Percentiles rank a stretch among this genome's conserved stretches.
Evolutionary conservation across 2,329 filamentous ascomycete genomes (phyloP).

Genomic region (Mariannaea elegans): DNA sequence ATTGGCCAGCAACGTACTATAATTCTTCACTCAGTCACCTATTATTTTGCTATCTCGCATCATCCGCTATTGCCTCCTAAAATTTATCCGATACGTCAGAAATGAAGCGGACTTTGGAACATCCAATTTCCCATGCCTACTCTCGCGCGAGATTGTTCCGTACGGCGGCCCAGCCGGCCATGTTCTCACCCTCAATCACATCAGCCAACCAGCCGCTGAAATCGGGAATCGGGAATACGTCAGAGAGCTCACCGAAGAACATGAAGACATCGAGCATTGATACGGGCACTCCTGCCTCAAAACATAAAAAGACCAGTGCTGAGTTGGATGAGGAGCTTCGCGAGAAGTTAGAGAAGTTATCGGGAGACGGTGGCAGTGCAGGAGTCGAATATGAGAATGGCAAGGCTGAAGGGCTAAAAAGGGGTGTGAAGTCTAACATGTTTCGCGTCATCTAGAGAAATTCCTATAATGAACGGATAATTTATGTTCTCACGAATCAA

Average conservation of each 20-base stretch:
- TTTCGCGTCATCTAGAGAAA: conserved; percentile 69
- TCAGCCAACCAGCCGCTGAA: neutral
- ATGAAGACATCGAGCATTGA: neutral
- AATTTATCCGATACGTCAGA: no score
- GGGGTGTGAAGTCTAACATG: conserved; percentile 80
- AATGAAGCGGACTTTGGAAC: neutral
- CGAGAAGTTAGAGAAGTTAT: conserved; percentile 70
- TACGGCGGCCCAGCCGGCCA: no score
- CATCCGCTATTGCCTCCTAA: no score
- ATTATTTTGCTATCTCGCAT: no score
- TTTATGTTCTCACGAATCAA: no score
- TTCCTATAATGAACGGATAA: no score
- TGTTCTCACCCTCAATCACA: no score
- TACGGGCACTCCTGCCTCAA: neutral
- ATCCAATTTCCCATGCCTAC: neutral
- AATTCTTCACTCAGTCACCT: no score
- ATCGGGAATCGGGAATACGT: neutral
- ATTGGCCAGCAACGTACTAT: no score
- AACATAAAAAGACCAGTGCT: conserved; percentile 61
- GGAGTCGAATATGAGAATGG: conserved; percentile 82
- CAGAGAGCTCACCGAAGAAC: neutral
- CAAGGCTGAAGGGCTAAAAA: conserved; percentile 75
- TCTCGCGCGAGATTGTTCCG: neutral
- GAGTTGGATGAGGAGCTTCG: conserved; percentile 74
- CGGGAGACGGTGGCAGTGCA: conserved; percentile 75